These are phyloP conservation scores for Pythium angustatum DNA, from an alignment of 352 stramenopile species.

Conservation along the genomic window DNA sequence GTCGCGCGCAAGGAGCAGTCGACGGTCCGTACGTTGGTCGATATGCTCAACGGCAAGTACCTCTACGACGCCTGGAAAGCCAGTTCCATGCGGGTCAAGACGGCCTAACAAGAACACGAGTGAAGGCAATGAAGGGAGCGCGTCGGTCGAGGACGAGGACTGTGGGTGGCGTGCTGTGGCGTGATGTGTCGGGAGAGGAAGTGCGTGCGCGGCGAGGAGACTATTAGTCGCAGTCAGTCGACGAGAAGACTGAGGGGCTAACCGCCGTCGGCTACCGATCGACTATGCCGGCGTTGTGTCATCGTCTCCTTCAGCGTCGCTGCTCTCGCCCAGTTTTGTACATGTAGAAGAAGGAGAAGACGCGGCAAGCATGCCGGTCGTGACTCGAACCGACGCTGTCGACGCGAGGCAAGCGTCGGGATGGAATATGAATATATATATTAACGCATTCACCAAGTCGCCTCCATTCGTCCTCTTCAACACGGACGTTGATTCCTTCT, in stretches of 20 bases:
- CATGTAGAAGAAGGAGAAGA: neutral
- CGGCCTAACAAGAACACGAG: conserved; percentile 35
- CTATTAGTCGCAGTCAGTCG: too few species aligned
- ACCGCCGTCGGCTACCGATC: neutral
- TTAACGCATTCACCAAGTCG: conserved; percentile 2
- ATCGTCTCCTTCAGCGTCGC: neutral
- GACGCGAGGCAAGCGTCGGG: too few species aligned
- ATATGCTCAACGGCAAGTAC: conserved; percentile 90
- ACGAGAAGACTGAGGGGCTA: too few species aligned
- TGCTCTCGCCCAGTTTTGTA: conserved; percentile 9
- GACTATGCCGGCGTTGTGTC: neutral
- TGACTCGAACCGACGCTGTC: too few species aligned
- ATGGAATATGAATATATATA: too few species aligned
- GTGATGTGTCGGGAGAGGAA: neutral
- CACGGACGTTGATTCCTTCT: neutral
- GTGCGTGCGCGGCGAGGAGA: too few species aligned
- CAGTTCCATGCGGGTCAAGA: conserved; percentile 62
- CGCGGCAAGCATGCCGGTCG: neutral
- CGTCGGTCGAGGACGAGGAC: too few species aligned
- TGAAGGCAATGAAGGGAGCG: too few species aligned
- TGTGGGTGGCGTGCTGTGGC: neutral
- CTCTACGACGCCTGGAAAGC: conserved; percentile 83
- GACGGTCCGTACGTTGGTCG: conserved; percentile 69
- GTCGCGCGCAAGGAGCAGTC: conserved; percentile 38
- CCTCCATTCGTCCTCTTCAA: neutral